phyloP scores from a whole-genome alignment of 1,284 basidiomycete genomes.

The Ustilago lituana region DNA sequence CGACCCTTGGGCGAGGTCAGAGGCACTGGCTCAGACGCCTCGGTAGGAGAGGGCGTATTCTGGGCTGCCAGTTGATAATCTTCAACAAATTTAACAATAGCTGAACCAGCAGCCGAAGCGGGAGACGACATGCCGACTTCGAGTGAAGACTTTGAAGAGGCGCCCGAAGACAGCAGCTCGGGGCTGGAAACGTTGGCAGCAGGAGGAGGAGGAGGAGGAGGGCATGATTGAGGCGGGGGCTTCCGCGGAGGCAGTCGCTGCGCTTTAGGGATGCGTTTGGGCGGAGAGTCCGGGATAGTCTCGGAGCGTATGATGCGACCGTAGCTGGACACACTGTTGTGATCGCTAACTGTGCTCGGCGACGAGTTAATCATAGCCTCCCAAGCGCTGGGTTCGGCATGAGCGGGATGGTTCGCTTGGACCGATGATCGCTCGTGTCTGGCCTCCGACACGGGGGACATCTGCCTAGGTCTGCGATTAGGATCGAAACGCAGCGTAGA shows the following conservation, averaged over 20 bases:
- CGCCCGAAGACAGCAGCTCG: too few relatives aligned
- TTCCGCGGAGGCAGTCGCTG: slow-evolving; percentile 37
- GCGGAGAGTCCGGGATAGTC: not conserved
- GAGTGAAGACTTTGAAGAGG: not conserved
- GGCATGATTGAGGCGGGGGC: slow-evolving; percentile 27
- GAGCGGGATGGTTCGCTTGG: not conserved
- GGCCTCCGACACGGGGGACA: not conserved
- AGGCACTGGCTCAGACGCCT: too few relatives aligned
- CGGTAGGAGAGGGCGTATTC: too few relatives aligned
- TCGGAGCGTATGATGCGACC: not conserved
- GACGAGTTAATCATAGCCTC: slow-evolving; percentile 5
- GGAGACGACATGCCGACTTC: not conserved
- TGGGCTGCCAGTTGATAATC: too few relatives aligned
- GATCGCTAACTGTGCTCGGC: slow-evolving; percentile 13
- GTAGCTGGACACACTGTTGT: slow-evolving; percentile 7
- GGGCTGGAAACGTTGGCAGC: not conserved
- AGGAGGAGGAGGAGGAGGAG: slow-evolving; percentile 23
- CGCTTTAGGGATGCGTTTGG: slow-evolving; percentile 8
- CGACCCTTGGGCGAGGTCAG: too few relatives aligned
- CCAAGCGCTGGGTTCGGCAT: slow-evolving; percentile 10
- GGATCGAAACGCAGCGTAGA: slow-evolving; percentile 18
- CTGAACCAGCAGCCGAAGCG: not conserved
- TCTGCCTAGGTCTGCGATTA: slow-evolving; percentile 1
- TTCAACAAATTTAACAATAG: too few relatives aligned
- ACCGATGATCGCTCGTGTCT: not conserved